Percentiles rank a stretch among this genome's conserved stretches.
Evolutionary conservation across 192 early-diverging fungal genomes (phyloP).

Genomic region (Linnemannia schmuckeri): DNA sequence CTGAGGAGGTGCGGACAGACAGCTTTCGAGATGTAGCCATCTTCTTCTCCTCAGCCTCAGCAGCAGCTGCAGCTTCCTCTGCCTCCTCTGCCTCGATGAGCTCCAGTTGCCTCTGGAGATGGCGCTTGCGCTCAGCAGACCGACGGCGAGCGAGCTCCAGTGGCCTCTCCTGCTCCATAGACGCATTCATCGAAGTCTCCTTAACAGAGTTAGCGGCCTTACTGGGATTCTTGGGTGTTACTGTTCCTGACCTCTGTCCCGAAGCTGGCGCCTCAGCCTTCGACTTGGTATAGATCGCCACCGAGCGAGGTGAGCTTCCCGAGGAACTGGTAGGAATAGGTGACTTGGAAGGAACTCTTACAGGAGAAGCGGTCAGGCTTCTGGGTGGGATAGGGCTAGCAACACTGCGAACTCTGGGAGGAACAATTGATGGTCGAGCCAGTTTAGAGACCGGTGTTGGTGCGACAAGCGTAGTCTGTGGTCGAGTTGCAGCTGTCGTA

Average conservation of each 20-base stretch:
- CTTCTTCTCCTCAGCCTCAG: constrained; percentile 2
- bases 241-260: neutral
- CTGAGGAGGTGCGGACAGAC: constrained; percentile 20
- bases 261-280: neutral
- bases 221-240: neutral
- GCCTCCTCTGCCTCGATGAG: constrained; percentile 41
- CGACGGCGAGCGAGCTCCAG: constrained; percentile 21
- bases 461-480: neutral
- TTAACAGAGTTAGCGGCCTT: neutral
- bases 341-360: neutral
- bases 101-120: constrained; percentile 35
- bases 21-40: constrained; percentile 5
- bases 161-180: constrained; percentile 14
- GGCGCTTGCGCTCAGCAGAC: constrained; percentile 41
- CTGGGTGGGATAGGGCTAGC: neutral
- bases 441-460: constrained; percentile 5
- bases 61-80: constrained; percentile 5
- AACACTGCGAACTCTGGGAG: constrained; percentile 4
- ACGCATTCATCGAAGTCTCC: neutral
- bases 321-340: neutral
- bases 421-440: constrained; percentile 2
- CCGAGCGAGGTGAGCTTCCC: neutral
- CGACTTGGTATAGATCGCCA: neutral
- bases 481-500: neutral
- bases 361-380: neutral